A percentile compares a stretch with the other conserved stretches of the same genome.
These are phyloP conservation scores for Penicillium sp. DNA, from an alignment of 2,329 filamentous ascomycete species.

Conservation along the genomic window DNA sequence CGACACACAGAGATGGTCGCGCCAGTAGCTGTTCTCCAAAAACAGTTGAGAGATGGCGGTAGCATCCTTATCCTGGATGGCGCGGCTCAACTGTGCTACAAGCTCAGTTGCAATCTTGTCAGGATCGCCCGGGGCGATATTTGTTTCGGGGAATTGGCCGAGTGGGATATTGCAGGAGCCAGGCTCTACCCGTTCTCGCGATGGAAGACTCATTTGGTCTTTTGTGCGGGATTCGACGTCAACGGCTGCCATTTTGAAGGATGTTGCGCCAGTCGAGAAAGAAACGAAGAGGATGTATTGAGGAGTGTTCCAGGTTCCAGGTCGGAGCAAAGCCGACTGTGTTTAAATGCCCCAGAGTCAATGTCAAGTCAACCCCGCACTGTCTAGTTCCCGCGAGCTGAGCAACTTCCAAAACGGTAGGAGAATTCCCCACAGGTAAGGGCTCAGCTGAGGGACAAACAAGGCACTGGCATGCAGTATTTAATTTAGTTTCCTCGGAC, in stretches of 20 bases:
- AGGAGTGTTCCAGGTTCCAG: no score
- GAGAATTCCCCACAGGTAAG: background rate
- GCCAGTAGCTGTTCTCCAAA: slow-evolving; percentile 56
- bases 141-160: slow-evolving; percentile 45
- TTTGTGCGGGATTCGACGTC: background rate
- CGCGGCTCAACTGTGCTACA: slow-evolving; percentile 43
- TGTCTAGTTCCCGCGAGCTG: background rate
- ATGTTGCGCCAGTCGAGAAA: background rate
- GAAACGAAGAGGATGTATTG: no score
- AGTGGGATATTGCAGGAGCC: slow-evolving; percentile 58
- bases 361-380: background rate
- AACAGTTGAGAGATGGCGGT: slow-evolving; percentile 48
- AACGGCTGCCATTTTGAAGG: slow-evolving; percentile 11
- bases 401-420: background rate
- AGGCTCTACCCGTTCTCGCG: slow-evolving; percentile 49
- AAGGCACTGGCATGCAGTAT: background rate
- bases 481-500: background rate
- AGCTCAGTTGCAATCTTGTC: slow-evolving; percentile 39
- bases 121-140: slow-evolving; percentile 38
- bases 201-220: slow-evolving; percentile 24
- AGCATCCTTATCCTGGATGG: slow-evolving; percentile 38
- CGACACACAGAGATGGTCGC: slow-evolving; percentile 59
- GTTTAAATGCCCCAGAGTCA: background rate
- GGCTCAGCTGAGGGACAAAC: background rate
- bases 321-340: background rate